Evolutionary conservation across 768 basidiomycete genomes (phyloP).

Genomic region (Russula sp.): DNA sequence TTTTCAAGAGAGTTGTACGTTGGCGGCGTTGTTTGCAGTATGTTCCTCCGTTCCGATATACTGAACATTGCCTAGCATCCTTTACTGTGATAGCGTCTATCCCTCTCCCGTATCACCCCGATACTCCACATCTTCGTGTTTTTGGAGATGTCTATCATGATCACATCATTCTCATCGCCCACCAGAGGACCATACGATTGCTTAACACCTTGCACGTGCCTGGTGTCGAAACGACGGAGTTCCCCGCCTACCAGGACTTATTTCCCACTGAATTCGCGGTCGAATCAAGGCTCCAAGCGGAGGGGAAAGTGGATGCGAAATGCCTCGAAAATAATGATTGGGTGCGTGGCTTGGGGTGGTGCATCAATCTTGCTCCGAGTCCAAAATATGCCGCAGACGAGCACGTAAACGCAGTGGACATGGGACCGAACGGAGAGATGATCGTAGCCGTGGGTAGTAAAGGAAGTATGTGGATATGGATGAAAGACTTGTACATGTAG

Average conservation of each 20-base stretch:
- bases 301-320: slow-evolving; percentile 10
- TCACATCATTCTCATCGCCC: slow-evolving; percentile 47
- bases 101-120: slow-evolving; percentile 42
- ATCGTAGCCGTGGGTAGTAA: slow-evolving; percentile 22
- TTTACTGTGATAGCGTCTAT: slow-evolving; percentile 57
- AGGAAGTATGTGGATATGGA: slow-evolving; percentile 27
- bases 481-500: slow-evolving; percentile 14
- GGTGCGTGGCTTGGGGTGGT: slow-evolving; percentile 13
- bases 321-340: slow-evolving; percentile 9
- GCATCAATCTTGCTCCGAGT: slow-evolving; percentile 13
- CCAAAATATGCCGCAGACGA: slow-evolving; percentile 7
- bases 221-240: slow-evolving; percentile 13
- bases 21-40: background rate
- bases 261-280: slow-evolving; percentile 1
- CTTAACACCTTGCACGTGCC: slow-evolving; percentile 19
- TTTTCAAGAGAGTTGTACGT: slow-evolving; percentile 71
- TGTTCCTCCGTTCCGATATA: background rate
- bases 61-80: slow-evolving; percentile 46
- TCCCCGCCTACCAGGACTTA: slow-evolving; percentile 1
- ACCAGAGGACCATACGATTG: slow-evolving; percentile 15
- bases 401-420: slow-evolving; percentile 20
- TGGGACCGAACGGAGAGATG: slow-evolving; percentile 21
- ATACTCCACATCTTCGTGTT: slow-evolving; percentile 44
- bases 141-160: slow-evolving; percentile 43
- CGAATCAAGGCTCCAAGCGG: slow-evolving; percentile 9